Evolutionary conservation across 2,329 filamentous ascomycete species (phyloP), one percentile per base, ranked within the genome.

Genomic region (Hypoxylon sp.): DNA sequence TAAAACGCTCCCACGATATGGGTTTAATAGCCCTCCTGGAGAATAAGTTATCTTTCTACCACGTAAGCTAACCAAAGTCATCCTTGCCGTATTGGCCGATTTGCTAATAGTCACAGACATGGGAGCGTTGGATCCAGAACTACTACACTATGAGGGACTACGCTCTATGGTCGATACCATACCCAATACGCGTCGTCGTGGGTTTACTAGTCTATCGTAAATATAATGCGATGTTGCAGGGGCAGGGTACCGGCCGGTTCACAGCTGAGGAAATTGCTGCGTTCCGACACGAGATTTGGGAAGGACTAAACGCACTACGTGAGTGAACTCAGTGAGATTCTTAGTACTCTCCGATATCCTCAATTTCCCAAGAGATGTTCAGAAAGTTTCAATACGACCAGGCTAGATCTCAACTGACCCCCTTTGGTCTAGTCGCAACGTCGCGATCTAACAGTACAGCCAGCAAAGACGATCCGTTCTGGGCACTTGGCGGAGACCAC

Each of bases 41-140:
- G 75, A 87, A 90, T 19, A 88, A 85, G 73, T 67, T 88, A 12
- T 86, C 85, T 71, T 90, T 89, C 67, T 87, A 84, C 62, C 78
- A 83, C 25, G 82, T 85, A 63, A 37, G 75, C 73, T 14, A 3
- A 9, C 9, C 21, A 2, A 29, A 11, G 19, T 30, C 45, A 8
- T 29, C 12, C 11, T 16, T 16, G 37, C 43, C 16, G 4, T 8
- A 9, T 32, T 19, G 3, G 3, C 3, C 4, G 21, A 47, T 29
- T 16, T 48, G 9, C 41, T 52, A 11, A 27, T 43, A 8, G 9
- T 11, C 9, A 34, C 57, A 84, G 81, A 74, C 67, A 0, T 79
- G 81, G 41, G 88, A 90, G 76, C 79, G 82, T 65, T 90, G 88
- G 88, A 73, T 82, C 2, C 78, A 86, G 60, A 88, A 90, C 73